Base-by-base conservation (phyloP, 495 filamentous ascomycete genomes). In the Aspergillus cavernicola region DNA sequence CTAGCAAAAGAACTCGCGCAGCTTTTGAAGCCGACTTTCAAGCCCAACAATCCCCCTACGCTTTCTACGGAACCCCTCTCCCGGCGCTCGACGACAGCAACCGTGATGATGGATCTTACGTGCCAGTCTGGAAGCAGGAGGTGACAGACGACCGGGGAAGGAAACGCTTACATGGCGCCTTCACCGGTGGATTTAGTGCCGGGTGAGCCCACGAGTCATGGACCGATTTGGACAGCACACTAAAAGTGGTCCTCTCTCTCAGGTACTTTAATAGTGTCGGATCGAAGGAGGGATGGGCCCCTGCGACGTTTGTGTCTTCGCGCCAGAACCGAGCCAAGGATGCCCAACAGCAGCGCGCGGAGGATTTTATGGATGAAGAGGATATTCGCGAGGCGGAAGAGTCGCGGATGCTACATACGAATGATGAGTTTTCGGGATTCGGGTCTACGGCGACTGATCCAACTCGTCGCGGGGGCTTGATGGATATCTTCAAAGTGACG, bases 331-430 rank as follows among this genome's bases (percentile, higher is more conserved):
- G 88, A 41, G 80, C 81, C 48, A 86, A 89, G 58, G 85, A 92
- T 73, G 78, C 68, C 20, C 64, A 65, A 40, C 73, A 84, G 59
- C 84, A 88, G 65, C 83, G 84, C 26, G 79, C 85, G 8, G 92
- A 97, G 60, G 93, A 98, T 64, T 97, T 90, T 55, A 98, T 98
- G 93, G 93, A 98, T 57, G 95, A 96, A 56, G 95, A 98, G 69
- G 93, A 98, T 69, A 72, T 96, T 10, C 86, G 88, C 10, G 92
- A 96, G 58, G 86, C 85, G 2, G 91, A 85, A 45, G 92, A 96
- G 67, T 77, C 84, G 3, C 79, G 79, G 57, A 78, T 76, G 40
- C 66, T 97, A 26, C 82, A 92, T 59, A 96, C 87, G 0, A 73
- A 81, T 1, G 72, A 81, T 24, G 79, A 75, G 0, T 97, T 92